phyloP scores from a whole-genome alignment of 1,284 basidiomycete genomes.

The Golubevia sp. region DNA sequence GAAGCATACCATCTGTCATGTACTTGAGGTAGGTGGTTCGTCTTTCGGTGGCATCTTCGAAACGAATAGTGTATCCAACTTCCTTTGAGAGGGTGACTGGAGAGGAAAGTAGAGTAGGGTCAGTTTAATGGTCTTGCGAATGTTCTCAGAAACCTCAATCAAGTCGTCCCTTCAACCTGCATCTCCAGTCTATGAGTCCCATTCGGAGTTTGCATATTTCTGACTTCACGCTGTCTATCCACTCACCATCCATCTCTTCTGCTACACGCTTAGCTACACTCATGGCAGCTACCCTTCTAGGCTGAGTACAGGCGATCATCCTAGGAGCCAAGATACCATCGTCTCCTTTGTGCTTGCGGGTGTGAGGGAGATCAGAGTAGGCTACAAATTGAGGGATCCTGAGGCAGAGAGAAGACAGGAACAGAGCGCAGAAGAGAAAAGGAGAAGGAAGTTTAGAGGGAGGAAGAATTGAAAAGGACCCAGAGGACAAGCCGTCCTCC shows the following conservation, averaged over 20 bases:
- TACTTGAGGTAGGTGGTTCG: conserved; percentile 65
- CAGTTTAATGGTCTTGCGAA: no score
- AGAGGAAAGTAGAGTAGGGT: background rate
- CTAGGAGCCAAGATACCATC: conserved; percentile 70
- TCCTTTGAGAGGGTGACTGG: conserved; percentile 85
- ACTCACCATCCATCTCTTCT: conserved; percentile 91
- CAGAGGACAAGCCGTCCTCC: no score
- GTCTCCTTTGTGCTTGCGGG: conserved; percentile 28
- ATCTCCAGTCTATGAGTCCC: no score
- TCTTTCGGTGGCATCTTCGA: conserved; percentile 86
- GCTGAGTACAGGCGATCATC: conserved; percentile 95
- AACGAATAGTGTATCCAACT: conserved; percentile 97
- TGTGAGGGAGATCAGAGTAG: conserved; percentile 87
- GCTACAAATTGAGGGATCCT: conserved; percentile 93
- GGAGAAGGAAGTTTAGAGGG: no score
- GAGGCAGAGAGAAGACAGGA: background rate
- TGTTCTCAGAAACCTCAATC: no score
- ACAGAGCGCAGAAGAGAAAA: no score
- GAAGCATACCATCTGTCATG: conserved; percentile 97
- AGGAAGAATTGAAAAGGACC: no score
- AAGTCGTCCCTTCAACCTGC: no score
- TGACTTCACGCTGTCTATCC: no score
- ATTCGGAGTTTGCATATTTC: no score
- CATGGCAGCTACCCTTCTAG: conserved; percentile 95
- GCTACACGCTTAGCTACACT: conserved; percentile 97